Evolutionary conservation across 345 rosid species (phyloP).

Genomic region (Psidium friedrichsthalianum): DNA sequence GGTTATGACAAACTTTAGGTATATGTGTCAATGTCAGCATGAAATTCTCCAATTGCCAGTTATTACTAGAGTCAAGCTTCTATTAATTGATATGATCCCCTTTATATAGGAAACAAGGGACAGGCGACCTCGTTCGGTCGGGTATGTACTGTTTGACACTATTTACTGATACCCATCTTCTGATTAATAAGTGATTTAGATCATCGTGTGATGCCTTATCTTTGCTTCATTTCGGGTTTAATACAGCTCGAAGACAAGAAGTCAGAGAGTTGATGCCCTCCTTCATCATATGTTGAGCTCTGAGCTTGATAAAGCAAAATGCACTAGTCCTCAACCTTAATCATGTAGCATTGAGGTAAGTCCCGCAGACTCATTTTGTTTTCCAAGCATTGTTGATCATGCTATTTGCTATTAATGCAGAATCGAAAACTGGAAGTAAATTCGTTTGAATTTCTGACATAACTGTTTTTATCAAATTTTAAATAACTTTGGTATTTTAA

Average conservation of each 20-base stretch:
- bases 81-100: neutral
- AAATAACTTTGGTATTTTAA: neutral
- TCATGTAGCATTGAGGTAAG: neutral
- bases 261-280: slow-evolving; percentile 82
- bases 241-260: slow-evolving; percentile 68
- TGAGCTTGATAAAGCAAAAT: slow-evolving; percentile 27
- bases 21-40: neutral
- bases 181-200: neutral
- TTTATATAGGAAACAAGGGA: neutral
- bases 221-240: neutral
- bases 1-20: neutral
- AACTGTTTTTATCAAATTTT: neutral
- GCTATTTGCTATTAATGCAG: neutral
- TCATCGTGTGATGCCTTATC: neutral
- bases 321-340: slow-evolving; percentile 9
- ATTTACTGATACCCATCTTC: neutral
- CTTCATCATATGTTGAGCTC: slow-evolving; percentile 87
- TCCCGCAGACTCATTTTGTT: neutral
- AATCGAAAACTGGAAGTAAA: neutral
- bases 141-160: slow-evolving; percentile 30
- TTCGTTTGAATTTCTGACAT: neutral
- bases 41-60: neutral
- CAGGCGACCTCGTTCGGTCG: slow-evolving; percentile 27
- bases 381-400: neutral
- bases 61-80: neutral